phyloP scores from a whole-genome alignment of 768 basidiomycete genomes.

The Lactarius tabidus region DNA sequence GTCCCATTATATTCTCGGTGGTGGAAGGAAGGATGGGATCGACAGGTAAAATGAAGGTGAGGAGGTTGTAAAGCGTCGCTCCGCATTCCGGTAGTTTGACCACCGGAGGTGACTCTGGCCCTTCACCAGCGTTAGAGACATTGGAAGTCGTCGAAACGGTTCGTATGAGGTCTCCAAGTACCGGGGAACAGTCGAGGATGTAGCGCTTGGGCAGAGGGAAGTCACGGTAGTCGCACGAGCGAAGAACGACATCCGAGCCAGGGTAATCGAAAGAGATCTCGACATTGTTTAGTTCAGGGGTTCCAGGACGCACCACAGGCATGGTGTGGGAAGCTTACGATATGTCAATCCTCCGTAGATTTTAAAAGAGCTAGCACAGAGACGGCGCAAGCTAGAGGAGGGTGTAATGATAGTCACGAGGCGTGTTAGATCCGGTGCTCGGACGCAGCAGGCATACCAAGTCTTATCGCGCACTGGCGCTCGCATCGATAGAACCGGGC shows the following conservation, averaged over 20 bases:
- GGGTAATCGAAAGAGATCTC: no score
- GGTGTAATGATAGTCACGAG: background rate
- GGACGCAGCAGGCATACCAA: background rate
- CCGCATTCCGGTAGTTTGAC: no score
- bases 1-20: background rate
- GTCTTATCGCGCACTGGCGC: no score
- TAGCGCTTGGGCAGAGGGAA: conserved; percentile 29
- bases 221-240: background rate
- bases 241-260: no score
- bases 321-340: background rate
- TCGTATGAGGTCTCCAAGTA: conserved; percentile 31
- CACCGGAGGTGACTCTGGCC: no score
- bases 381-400: background rate
- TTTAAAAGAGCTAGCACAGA: background rate
- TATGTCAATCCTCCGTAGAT: no score
- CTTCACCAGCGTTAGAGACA: background rate
- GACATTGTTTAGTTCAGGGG: no score
- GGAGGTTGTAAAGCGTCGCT: no score
- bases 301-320: no score
- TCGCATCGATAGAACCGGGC: no score
- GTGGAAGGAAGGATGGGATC: background rate
- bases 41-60: no score
- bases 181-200: conserved; percentile 39
- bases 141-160: background rate
- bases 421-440: background rate